Conservation (phyloP, 2,329 filamentous ascomycete species). For the Venturia pyrina region DNA sequence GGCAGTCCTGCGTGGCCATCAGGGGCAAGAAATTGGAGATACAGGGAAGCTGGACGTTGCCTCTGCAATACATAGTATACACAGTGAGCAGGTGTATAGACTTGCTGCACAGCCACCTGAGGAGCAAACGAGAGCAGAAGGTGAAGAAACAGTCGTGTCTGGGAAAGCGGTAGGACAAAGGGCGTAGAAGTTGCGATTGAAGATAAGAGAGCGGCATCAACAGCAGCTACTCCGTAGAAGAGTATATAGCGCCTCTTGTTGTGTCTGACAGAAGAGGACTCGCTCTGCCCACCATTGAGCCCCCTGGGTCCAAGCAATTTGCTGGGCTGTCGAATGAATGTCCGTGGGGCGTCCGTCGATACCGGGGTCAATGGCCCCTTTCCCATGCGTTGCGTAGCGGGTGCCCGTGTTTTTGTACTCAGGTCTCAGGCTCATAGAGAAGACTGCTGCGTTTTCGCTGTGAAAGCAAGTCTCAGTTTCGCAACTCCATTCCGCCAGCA, state of each 20-base stretch:
- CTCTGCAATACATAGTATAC: too few relatives aligned
- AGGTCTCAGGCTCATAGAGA: not conserved
- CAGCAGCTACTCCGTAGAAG: not conserved
- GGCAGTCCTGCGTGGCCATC: not conserved
- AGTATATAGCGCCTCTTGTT: not conserved
- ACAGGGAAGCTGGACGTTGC: not conserved
- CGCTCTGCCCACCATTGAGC: not conserved
- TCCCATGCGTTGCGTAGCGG: constrained; percentile 1
- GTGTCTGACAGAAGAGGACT: not conserved
- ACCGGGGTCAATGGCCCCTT: not conserved
- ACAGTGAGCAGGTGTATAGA: not conserved
- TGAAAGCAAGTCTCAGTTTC: not conserved
- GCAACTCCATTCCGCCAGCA: not conserved
- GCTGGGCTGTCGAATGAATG: constrained; percentile 5
- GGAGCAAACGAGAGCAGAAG: not conserved
- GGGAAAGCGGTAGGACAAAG: not conserved
- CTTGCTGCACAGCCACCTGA: not conserved
- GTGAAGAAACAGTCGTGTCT: not conserved
- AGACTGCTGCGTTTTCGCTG: not conserved
- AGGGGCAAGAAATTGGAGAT: not conserved
- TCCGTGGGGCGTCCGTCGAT: not conserved
- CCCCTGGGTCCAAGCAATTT: constrained; percentile 1
- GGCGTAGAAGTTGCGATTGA: not conserved
- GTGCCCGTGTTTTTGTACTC: not conserved
- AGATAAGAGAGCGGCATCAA: not conserved